A percentile compares a stretch with the other conserved stretches of the same genome.
These are phyloP conservation scores for Beauveria scarabaeidicola DNA, from an alignment of 2,329 filamentous ascomycete genomes.

Conservation along the genomic window DNA sequence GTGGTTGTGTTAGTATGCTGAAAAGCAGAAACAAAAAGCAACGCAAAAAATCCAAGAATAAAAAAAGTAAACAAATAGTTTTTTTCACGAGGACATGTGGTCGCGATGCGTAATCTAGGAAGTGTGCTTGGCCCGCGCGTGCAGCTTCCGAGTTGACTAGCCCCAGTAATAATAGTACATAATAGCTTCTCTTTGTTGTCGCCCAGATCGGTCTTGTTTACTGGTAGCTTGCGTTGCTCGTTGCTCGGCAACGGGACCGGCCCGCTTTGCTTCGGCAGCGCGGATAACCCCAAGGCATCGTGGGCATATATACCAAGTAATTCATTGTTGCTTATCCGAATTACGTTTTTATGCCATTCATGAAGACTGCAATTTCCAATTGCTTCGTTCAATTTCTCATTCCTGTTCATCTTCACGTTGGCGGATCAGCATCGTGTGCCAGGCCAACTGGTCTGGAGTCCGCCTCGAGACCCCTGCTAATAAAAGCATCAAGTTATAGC, in stretches of 20 bases:
- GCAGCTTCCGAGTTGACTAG: background rate
- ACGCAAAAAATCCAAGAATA: constrained; percentile 19
- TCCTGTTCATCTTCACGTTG: background rate
- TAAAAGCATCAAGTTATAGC: background rate
- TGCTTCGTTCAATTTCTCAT: background rate
- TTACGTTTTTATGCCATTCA: too few species aligned
- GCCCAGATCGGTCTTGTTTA: constrained; percentile 5
- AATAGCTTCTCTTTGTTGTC: constrained; percentile 10
- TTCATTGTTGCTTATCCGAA: too few species aligned
- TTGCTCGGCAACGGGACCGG: constrained; percentile 7
- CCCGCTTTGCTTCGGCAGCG: background rate
- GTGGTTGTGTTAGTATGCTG: constrained; percentile 11
- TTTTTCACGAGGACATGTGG: constrained; percentile 15
- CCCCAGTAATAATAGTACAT: too few species aligned
- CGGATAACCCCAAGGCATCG: background rate
- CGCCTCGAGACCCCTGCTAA: background rate
- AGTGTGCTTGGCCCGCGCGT: background rate
- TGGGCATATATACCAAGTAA: too few species aligned
- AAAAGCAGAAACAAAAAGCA: constrained; percentile 13
- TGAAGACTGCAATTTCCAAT: too few species aligned
- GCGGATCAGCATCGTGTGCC: background rate
- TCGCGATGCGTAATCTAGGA: constrained; percentile 1
- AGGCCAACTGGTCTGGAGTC: background rate
- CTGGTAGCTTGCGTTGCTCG: constrained; percentile 8
- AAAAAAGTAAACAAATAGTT: background rate